Conservation (phyloP, 192 early-diverging fungal genomes). For the Phlyctochytrium arcticum region DNA sequence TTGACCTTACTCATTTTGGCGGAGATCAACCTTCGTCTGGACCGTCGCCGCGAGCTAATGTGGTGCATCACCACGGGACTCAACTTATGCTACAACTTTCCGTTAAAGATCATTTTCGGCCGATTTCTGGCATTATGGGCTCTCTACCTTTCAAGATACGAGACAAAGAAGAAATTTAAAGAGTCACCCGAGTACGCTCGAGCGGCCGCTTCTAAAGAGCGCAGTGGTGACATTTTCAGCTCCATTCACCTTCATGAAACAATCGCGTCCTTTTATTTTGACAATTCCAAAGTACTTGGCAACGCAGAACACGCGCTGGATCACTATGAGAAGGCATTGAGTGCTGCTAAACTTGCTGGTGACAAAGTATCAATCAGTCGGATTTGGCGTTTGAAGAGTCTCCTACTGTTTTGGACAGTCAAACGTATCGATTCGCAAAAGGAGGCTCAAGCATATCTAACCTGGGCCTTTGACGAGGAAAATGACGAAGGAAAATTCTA, state of each 20-base stretch:
- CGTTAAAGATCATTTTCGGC: constrained; percentile 32
- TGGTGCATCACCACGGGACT: constrained; percentile 35
- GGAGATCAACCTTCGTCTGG: constrained; percentile 27
- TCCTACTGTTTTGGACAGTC: constrained; percentile 17
- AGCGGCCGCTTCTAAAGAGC: neutral
- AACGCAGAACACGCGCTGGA: neutral
- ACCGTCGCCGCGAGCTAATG: constrained; percentile 2
- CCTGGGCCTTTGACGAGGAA: constrained; percentile 33
- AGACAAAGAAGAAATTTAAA: neutral
- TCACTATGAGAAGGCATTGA: neutral
- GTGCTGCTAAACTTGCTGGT: constrained; percentile 20
- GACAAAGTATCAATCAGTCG: constrained; percentile 28
- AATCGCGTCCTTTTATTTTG: neutral
- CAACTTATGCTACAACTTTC: constrained; percentile 40
- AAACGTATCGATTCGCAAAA: constrained; percentile 16
- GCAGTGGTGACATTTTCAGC: neutral
- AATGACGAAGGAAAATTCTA: too few species aligned
- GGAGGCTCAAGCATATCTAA: constrained; percentile 21
- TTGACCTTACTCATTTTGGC: constrained; percentile 28
- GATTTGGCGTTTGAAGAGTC: constrained; percentile 25
- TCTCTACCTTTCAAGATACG: neutral
- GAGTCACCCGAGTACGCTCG: neutral
- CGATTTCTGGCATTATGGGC: constrained; percentile 34
- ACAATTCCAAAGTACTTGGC: too few species aligned
- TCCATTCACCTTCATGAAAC: neutral